Percentiles rank a stretch among this genome's conserved stretches.
phyloP scores from a whole-genome alignment of 805 yeast genomes.

The Myxozyma mucilagina region DNA sequence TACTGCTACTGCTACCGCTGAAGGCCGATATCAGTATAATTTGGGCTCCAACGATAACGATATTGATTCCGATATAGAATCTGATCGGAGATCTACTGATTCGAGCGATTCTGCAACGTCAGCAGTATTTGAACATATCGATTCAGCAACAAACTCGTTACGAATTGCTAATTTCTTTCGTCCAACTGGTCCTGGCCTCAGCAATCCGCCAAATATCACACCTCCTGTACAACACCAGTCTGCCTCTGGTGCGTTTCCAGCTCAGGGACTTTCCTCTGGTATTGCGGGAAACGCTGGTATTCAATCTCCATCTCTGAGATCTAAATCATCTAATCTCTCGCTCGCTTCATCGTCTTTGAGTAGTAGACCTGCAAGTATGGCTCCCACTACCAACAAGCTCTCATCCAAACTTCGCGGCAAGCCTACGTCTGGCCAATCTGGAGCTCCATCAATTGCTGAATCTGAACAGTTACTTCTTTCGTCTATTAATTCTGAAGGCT shows the following conservation, averaged over 20 bases:
- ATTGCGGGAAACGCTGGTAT: background rate
- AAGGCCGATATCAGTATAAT: background rate
- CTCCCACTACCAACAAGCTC: background rate
- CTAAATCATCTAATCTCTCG: slow-evolving; percentile 13
- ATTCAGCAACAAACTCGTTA: slow-evolving; percentile 28
- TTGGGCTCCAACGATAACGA: slow-evolving; percentile 8
- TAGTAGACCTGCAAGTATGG: background rate
- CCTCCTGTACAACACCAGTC: background rate
- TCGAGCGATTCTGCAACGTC: slow-evolving; percentile 28
- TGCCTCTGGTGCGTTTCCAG: background rate
- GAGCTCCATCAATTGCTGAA: slow-evolving; percentile 1
- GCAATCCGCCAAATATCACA: background rate
- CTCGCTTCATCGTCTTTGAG: slow-evolving; percentile 1
- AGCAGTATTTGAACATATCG: slow-evolving; percentile 23
- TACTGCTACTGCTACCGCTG: background rate
- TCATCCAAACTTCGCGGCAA: slow-evolving; percentile 5
- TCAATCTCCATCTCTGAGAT: slow-evolving; percentile 2
- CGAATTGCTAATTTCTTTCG: slow-evolving; percentile 9
- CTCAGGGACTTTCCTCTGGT: background rate
- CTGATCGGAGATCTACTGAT: slow-evolving; percentile 18
- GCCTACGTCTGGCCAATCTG: background rate
- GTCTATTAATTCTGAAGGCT: slow-evolving; percentile 6
- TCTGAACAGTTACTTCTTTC: slow-evolving; percentile 23
- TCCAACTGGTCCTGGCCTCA: slow-evolving; percentile 1
- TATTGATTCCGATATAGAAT: background rate